phyloP scores from a whole-genome alignment of 164 flowering plant genomes.

The Nelumbo lutea region DNA sequence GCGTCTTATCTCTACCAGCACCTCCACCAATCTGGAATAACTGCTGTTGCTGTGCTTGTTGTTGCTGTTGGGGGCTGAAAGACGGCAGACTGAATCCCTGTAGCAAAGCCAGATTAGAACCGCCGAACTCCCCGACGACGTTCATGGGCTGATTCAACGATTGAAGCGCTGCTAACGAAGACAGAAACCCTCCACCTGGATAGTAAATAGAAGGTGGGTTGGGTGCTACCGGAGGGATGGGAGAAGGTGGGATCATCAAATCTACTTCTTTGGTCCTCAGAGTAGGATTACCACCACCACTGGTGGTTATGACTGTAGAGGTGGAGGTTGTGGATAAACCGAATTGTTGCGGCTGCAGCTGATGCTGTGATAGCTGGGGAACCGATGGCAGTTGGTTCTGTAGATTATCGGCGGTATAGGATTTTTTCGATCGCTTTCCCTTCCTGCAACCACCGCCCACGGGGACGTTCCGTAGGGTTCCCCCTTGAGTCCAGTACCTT shows the following conservation, averaged over 20 bases:
- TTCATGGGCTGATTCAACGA: slow-evolving; percentile 20
- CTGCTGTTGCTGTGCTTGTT: slow-evolving; percentile 8
- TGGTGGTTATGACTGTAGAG: not conserved
- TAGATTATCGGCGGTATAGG: slow-evolving; percentile 6
- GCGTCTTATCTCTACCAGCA: slow-evolving; percentile 11
- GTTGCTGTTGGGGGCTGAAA: slow-evolving; percentile 13
- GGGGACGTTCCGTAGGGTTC: slow-evolving; percentile 25
- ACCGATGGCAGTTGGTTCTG: not conserved
- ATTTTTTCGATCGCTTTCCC: slow-evolving; percentile 32
- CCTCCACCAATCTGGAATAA: slow-evolving; percentile 18
- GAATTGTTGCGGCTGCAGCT: not conserved
- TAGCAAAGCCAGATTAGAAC: slow-evolving; percentile 25
- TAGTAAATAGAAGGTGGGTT: slow-evolving; percentile 8
- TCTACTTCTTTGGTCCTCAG: slow-evolving; percentile 1
- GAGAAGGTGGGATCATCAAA: not conserved
- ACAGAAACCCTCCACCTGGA: slow-evolving; percentile 26
- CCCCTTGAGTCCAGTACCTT: slow-evolving; percentile 29
- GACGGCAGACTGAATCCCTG: slow-evolving; percentile 25
- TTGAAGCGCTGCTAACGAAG: slow-evolving; percentile 30
- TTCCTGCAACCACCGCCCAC: slow-evolving; percentile 41
- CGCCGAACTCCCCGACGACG: slow-evolving; percentile 15
- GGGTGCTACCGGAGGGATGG: not conserved
- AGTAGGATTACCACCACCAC: not conserved
- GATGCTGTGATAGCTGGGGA: not conserved
- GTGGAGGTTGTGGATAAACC: not conserved